These are phyloP conservation scores for Geosmithia morbida DNA, from an alignment of 2,329 filamentous ascomycete species.

Conservation along the genomic window DNA sequence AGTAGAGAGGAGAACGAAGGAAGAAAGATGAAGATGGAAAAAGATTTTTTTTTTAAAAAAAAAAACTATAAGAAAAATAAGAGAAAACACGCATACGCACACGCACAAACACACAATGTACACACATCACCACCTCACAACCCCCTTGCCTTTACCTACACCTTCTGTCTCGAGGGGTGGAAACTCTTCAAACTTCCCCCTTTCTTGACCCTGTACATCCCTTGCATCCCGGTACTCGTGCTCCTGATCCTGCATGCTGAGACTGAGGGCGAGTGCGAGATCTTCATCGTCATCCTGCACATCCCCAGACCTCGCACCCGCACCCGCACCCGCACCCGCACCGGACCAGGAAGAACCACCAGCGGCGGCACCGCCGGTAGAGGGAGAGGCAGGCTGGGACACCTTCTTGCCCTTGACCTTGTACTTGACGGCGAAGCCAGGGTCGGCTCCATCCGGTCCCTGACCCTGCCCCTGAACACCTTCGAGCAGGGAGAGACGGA, in stretches of 20 bases:
- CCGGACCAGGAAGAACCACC: constrained; percentile 15
- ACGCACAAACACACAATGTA: too few relatives aligned
- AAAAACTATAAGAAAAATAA: too few relatives aligned
- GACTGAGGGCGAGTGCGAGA: constrained; percentile 41
- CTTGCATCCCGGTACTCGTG: background rate
- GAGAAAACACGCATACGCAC: too few relatives aligned
- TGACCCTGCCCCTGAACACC: constrained; percentile 30
- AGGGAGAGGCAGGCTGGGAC: too few relatives aligned
- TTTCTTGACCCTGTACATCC: background rate
- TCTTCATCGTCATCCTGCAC: constrained; percentile 31
- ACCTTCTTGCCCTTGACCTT: constrained; percentile 26
- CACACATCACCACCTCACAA: constrained; percentile 14
- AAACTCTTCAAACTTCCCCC: constrained; percentile 18
- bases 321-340: too few relatives aligned
- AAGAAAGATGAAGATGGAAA: too few relatives aligned
- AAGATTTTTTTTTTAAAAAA: too few relatives aligned
- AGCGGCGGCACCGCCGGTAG: too few relatives aligned
- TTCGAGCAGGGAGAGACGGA: constrained; percentile 46
- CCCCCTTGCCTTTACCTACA: constrained; percentile 28
- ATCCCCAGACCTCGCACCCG: too few relatives aligned
- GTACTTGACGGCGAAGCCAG: constrained; percentile 34
- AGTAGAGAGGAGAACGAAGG: background rate
- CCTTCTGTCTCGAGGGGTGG: constrained; percentile 22
- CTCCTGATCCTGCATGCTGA: constrained; percentile 44
- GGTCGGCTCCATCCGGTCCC: constrained; percentile 32